A percentile compares a stretch with the other conserved stretches of the same genome.
phyloP scores from a whole-genome alignment of 352 stramenopile species.

The Phytophthora constricta region DNA sequence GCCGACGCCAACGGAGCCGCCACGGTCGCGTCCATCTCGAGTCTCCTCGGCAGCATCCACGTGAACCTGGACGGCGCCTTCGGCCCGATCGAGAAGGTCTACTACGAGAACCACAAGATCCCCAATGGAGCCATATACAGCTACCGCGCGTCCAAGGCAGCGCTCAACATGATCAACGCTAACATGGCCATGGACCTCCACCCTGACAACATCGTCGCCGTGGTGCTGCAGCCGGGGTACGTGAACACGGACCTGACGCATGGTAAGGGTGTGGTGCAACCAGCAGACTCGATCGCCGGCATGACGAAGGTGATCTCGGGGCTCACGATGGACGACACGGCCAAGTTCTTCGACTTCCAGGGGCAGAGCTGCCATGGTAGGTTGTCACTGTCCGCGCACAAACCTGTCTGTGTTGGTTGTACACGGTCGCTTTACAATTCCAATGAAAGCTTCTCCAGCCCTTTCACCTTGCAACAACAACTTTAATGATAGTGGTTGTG shows the following conservation, averaged over 20 bases:
- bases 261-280: conserved; percentile 31
- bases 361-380: conserved; percentile 54
- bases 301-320: conserved; percentile 39
- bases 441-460: too few species aligned
- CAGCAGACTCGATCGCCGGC: conserved; percentile 40
- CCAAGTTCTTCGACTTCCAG: conserved; percentile 59
- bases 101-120: neutral
- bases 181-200: conserved; percentile 51
- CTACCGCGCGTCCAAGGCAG: conserved; percentile 73
- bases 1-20: conserved; percentile 24
- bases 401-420: too few species aligned
- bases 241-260: conserved; percentile 59
- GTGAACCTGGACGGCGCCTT: conserved; percentile 11
- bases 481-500: too few species aligned
- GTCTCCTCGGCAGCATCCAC: conserved; percentile 1
- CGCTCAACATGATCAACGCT: conserved; percentile 70
- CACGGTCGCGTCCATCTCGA: conserved; percentile 42
- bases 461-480: too few species aligned
- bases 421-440: too few species aligned
- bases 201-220: conserved; percentile 42
- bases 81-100: conserved; percentile 32
- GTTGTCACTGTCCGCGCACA: too few species aligned
- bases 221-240: conserved; percentile 59
- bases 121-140: conserved; percentile 54
- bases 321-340: conserved; percentile 43